A percentile compares a stretch with the other conserved stretches of the same genome.
Conservation (phyloP, 768 basidiomycete genomes). For the Tulasnella sp. region DNA sequence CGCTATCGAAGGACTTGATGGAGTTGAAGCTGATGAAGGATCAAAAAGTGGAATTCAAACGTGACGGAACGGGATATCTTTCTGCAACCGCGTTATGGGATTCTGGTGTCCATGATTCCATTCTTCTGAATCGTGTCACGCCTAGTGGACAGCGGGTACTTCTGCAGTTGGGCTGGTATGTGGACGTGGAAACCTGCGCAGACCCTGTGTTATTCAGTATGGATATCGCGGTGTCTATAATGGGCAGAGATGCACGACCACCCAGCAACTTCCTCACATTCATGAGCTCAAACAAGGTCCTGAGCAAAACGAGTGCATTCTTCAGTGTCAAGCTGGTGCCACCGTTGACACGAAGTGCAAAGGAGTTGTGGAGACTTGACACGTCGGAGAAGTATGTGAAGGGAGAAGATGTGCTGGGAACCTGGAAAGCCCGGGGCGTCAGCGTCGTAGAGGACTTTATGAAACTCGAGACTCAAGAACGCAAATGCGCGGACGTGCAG, state of each 20-base stretch:
- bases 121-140: constrained; percentile 76
- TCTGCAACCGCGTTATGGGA: constrained; percentile 77
- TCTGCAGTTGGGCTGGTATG: constrained; percentile 59
- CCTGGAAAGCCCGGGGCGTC: constrained; percentile 82
- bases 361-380: constrained; percentile 89
- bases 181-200: constrained; percentile 70
- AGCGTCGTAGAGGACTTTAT: constrained; percentile 79
- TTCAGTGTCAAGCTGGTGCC: constrained; percentile 74
- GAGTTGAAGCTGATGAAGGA: constrained; percentile 64
- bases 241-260: constrained; percentile 70
- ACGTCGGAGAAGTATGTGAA: constrained; percentile 90
- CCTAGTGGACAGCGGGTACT: constrained; percentile 63
- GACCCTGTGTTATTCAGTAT: constrained; percentile 81
- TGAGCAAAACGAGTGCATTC: constrained; percentile 67
- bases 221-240: constrained; percentile 76
- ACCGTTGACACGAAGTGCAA: constrained; percentile 69
- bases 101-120: constrained; percentile 77
- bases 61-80: constrained; percentile 70
- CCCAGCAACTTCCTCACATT: constrained; percentile 66
- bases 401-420: constrained; percentile 71
- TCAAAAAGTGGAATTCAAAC: constrained; percentile 57
- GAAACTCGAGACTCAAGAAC: constrained; percentile 56
- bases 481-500: constrained; percentile 76
- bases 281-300: constrained; percentile 62
- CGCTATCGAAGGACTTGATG: constrained; percentile 54